Conservation (phyloP, 179 eudicot species). For the Silene noctiflora region DNA sequence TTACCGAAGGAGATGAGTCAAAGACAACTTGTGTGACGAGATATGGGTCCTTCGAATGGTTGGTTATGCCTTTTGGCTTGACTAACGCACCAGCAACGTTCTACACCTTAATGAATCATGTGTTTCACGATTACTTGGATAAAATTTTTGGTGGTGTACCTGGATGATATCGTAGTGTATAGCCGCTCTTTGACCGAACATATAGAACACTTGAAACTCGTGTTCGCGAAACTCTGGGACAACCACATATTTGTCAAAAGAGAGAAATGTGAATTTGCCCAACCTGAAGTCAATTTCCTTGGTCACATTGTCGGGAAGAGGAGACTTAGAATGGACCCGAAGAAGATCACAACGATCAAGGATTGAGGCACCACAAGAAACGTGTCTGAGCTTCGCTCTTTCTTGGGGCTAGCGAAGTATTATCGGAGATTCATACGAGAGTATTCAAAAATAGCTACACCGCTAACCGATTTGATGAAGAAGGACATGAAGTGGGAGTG, state of each 20-base stretch:
- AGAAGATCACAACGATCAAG: neutral
- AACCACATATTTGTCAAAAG: neutral
- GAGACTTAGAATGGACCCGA: neutral
- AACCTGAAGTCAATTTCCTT: neutral
- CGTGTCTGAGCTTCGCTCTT: neutral
- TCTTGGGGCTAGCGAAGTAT: no score
- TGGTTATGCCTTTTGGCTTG: no score
- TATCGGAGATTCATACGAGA: neutral
- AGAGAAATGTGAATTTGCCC: no score
- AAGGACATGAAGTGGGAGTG: neutral
- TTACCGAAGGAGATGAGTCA: no score
- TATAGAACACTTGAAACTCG: neutral
- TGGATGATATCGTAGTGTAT: slow-evolving; percentile 4
- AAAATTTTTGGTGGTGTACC: slow-evolving; percentile 10
- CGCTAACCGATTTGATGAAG: neutral
- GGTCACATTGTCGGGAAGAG: neutral
- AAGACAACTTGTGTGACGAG: no score
- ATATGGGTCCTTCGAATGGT: neutral
- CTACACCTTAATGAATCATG: no score
- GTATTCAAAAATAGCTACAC: neutral
- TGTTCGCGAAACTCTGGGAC: neutral
- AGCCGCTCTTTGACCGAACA: neutral
- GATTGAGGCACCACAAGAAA: neutral
- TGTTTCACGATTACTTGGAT: neutral
- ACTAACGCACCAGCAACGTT: no score